phyloP scores from a whole-genome alignment of 306 rosid genomes.

The Quercus berberidifolia region DNA sequence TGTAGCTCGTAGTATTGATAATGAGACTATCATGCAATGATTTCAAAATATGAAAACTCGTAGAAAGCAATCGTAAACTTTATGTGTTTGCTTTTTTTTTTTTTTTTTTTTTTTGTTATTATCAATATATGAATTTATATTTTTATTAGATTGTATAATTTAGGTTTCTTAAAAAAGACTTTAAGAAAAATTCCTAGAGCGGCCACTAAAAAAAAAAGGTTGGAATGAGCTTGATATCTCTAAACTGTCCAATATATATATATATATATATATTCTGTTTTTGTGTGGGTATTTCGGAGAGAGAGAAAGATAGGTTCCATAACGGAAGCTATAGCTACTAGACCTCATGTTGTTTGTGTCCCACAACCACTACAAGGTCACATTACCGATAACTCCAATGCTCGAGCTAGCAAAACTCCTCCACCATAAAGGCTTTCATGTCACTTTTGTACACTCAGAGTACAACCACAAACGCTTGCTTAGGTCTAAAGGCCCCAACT shows the following conservation, averaged over 20 bases:
- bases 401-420: constrained; percentile 9
- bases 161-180: no score
- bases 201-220: not conserved
- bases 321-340: not conserved
- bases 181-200: no score
- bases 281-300: not conserved
- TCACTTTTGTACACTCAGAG: constrained; percentile 1
- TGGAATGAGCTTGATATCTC: not conserved
- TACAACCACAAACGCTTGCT: constrained; percentile 1
- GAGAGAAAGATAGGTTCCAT: not conserved
- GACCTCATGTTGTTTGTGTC: not conserved
- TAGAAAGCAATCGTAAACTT: no score
- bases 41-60: no score
- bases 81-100: no score
- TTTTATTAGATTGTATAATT: no score
- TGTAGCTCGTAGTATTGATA: no score
- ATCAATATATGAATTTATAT: no score
- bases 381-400: not conserved
- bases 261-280: no score
- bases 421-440: constrained; percentile 12
- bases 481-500: not conserved
- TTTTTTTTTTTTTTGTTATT: no score
- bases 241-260: not conserved
- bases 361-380: constrained; percentile 17
- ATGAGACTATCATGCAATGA: no score